Percentiles rank a stretch among this genome's conserved stretches.
Conservation (phyloP, 2,329 filamentous ascomycete genomes). For the Clonostachys rhizophaga region DNA sequence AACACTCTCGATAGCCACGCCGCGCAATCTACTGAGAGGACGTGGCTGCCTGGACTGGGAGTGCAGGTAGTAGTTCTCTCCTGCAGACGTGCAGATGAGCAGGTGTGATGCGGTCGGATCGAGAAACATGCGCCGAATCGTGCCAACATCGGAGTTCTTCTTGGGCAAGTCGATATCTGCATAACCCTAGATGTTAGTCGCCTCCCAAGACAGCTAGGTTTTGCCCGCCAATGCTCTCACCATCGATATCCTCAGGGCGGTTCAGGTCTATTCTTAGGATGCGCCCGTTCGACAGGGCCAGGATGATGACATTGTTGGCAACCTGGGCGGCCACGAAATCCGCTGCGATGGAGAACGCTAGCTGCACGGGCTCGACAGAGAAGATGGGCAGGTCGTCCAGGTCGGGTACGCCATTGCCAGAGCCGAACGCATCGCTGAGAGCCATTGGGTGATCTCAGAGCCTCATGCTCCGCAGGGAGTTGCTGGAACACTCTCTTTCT, state of each 20-base stretch:
- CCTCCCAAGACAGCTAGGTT: neutral
- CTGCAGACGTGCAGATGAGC: conserved; percentile 82
- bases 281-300: conserved; percentile 87
- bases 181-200: too few relatives aligned
- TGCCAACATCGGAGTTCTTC: conserved; percentile 82
- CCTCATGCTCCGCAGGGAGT: too few relatives aligned
- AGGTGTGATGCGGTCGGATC: conserved; percentile 95
- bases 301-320: conserved; percentile 91
- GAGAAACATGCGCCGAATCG: conserved; percentile 94
- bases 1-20: conserved; percentile 81
- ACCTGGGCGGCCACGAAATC: conserved; percentile 97
- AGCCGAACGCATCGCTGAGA: conserved; percentile 62
- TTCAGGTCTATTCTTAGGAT: conserved; percentile 94
- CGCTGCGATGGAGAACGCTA: conserved; percentile 90
- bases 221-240: conserved; percentile 31
- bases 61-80: conserved; percentile 97
- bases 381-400: conserved; percentile 80
- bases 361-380: conserved; percentile 85
- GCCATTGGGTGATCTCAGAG: conserved; percentile 17
- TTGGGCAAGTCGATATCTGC: conserved; percentile 95
- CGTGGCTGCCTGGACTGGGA: conserved; percentile 89
- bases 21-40: conserved; percentile 74
- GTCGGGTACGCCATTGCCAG: conserved; percentile 41
- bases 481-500: too few relatives aligned
- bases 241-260: conserved; percentile 91